Base-by-base conservation (phyloP, 2,329 filamentous ascomycete genomes). In the Verticillium alfalfae region DNA sequence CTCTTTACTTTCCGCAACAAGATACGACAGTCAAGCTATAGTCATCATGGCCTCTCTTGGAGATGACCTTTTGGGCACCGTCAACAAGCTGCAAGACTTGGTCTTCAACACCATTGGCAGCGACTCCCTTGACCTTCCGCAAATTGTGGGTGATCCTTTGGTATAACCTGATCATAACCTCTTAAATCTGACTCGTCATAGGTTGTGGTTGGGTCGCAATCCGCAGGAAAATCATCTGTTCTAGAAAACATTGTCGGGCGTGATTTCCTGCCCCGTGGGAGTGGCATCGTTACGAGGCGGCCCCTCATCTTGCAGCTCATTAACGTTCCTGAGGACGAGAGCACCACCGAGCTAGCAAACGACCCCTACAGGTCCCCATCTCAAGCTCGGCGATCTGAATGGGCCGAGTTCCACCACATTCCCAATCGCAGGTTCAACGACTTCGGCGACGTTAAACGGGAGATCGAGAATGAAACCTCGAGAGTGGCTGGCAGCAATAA, bases 51-150 rank as follows among this genome's bases (percentile, higher is more conserved):
- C 95, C 74, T 88, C 94, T 72, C 88, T 99, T 71, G 94, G 95
- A 73, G 95, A 99, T 78, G 93, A 99, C 79, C 83, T 99, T 78
- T 87, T 99, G 75, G 88, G 87, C 70, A 96, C 93, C 67, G 95
- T 99, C 80, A 99, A 99, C 84, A 96, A 96, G 83, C 84, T 99
- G 72, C 95, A 99, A 79, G 95, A 98, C 78, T 81, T 99, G 73
- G 95, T 99, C 72, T 99, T 99, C 83, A 99, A 99, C 81, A 99
- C 95, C 69, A 99, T 99, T 77, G 95, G 95, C 78, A 98, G 93
- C 81, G 95, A 99, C 78, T 98, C 94, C 60, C 85, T 99, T 64
- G 95, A 99, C 78, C 82, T 99, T 62, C 95, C 95, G 63, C 95
- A 99, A 80, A 99, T 99, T 84, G 95, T 97, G 88, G 73, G 88